These are phyloP conservation scores for Starmera amethionina DNA, from an alignment of 805 yeast genomes.

Conservation along the genomic window DNA sequence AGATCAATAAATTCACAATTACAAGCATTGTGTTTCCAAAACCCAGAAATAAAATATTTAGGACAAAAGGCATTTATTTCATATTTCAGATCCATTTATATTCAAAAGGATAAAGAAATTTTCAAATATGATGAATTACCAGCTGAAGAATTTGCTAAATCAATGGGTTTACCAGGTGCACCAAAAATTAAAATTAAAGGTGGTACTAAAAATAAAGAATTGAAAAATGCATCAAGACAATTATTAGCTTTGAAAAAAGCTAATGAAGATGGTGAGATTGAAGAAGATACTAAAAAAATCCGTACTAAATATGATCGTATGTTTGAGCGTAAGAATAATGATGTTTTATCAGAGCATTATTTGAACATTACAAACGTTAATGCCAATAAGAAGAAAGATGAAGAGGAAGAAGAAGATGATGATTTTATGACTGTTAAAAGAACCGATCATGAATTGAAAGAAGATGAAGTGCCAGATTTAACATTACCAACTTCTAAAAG, in stretches of 20 bases:
- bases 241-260: slow-evolving; percentile 45
- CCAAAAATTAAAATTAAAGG: slow-evolving; percentile 79
- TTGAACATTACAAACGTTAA: slow-evolving; percentile 49
- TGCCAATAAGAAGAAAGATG: slow-evolving; percentile 22
- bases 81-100: slow-evolving; percentile 72
- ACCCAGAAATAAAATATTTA: slow-evolving; percentile 82
- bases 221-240: slow-evolving; percentile 75
- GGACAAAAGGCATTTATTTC: slow-evolving; percentile 96
- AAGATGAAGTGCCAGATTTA: slow-evolving; percentile 55
- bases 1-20: slow-evolving; percentile 73
- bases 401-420: slow-evolving; percentile 44
- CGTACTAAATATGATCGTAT: slow-evolving; percentile 89
- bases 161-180: slow-evolving; percentile 92
- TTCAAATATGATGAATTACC: slow-evolving; percentile 74
- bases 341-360: slow-evolving; percentile 84
- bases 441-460: slow-evolving; percentile 58
- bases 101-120: slow-evolving; percentile 81
- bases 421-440: slow-evolving; percentile 81
- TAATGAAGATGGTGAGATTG: slow-evolving; percentile 54
- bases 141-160: slow-evolving; percentile 73
- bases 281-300: slow-evolving; percentile 31
- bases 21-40: slow-evolving; percentile 84
- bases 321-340: slow-evolving; percentile 93
- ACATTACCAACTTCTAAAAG: slow-evolving; percentile 69
- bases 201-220: slow-evolving; percentile 43